Evolutionary conservation across 2,329 filamentous ascomycete species (phyloP).

Genomic region (Venturia carpophila): DNA sequence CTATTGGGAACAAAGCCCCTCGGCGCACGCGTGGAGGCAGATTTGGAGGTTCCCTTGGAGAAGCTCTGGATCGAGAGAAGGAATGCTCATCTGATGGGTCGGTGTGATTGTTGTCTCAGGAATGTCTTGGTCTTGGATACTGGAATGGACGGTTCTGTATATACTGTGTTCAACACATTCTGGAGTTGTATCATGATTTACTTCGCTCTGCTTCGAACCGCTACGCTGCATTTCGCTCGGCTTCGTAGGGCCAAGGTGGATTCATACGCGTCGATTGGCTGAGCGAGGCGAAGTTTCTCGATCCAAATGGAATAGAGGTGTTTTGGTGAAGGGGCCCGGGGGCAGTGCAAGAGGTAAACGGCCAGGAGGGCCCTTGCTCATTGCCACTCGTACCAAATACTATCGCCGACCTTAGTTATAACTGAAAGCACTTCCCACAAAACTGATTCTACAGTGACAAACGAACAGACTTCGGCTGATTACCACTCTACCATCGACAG

Average conservation of each 20-base stretch:
- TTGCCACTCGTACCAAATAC: not conserved
- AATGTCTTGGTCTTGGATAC: not conserved
- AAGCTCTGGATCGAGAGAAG: not conserved
- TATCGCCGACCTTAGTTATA: not conserved
- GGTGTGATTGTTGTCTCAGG: not conserved
- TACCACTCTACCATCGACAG: not conserved
- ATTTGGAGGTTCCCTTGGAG: not conserved
- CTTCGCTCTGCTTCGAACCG: not conserved
- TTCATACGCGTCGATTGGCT: conserved; percentile 9
- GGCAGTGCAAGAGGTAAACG: not conserved
- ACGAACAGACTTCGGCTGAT: not conserved
- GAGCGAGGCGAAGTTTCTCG: conserved; percentile 1
- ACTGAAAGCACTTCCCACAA: not conserved
- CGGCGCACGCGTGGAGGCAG: not conserved
- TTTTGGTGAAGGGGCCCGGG: not conserved
- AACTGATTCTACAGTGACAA: not conserved
- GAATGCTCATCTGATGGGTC: not conserved
- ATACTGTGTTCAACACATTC: not conserved
- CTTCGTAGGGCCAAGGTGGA: not conserved
- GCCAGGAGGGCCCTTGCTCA: not conserved
- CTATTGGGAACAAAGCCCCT: not conserved
- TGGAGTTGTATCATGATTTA: not conserved
- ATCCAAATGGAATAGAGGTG: not conserved
- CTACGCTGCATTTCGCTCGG: not conserved
- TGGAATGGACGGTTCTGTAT: too few relatives aligned